Base-by-base conservation (phyloP, 192 early-diverging fungal species). In the Backusella parvicylindrica region DNA sequence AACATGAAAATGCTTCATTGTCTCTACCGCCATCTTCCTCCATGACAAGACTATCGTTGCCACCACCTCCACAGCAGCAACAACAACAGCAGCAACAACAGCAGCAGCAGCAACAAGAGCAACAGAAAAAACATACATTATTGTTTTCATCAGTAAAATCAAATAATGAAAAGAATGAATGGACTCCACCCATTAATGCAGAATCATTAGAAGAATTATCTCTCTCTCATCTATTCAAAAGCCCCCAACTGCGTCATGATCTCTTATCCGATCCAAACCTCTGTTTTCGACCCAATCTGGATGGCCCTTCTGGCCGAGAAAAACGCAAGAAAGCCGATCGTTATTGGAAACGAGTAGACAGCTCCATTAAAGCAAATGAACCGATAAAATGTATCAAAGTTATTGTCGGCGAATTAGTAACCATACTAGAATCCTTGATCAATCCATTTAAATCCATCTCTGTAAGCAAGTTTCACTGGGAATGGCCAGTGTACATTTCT, bases 191-290 rank as follows among this genome's bases (percentile, higher is more conserved):
- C 2, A 89, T 96, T 68, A 96, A 92, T 67, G 85, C 93, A 15
- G 94, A 93, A 72, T 94, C 96, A 1, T 82, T 97, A 68, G 87
- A 92, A 31, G 96, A 97, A 80, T 84, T 97, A 6, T 90, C 93
- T 37, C 83, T 96, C 64, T 83, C 89, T 53, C 92, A 94, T 84
- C 93, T 97, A 37, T 84, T 96, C 76, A 88, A 91, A 64, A 95
- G 94, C 76, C 83, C 91, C 41, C 94, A 95, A 56, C 86, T 97
- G 16, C 89, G 96, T 13, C 96, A 97, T 73, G 96, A 97, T 75
- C 86, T 97, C 64, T 84, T 92, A 32, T 94, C 96, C 77, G 95
- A 97, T 79, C 91, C 94, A 2, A 91, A 96, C 76, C 86, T 97
- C 26, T 90, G 94, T 77, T 97, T 97, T 86, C 89, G 94, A 26